phyloP scores from a whole-genome alignment of 139 green algal species.

The Klebsormidium nitens region DNA sequence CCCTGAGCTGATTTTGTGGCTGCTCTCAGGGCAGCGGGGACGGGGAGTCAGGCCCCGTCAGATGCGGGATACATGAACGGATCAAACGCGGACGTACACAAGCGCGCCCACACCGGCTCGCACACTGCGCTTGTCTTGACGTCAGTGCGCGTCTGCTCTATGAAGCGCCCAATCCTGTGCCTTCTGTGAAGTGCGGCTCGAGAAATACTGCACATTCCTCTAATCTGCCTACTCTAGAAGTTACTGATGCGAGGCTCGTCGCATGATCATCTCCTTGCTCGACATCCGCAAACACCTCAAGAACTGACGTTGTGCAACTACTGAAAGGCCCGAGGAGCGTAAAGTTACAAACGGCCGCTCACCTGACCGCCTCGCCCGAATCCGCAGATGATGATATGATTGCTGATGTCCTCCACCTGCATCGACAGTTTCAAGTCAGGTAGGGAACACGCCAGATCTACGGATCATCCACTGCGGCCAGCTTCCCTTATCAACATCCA shows the following conservation, averaged over 20 bases:
- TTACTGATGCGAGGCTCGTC: background rate
- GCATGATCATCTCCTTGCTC: background rate
- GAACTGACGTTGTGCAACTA: background rate
- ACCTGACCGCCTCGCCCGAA: constrained; percentile 61
- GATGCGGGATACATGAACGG: no score
- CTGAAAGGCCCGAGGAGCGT: no score
- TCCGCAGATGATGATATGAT: constrained; percentile 85
- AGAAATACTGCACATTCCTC: background rate
- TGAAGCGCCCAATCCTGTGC: background rate
- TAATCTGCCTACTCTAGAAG: background rate
- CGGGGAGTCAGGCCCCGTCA: background rate
- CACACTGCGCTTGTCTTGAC: no score
- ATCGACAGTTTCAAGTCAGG: background rate
- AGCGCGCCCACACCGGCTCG: no score
- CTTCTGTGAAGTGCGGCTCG: background rate
- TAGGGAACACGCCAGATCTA: background rate
- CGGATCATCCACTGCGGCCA: background rate
- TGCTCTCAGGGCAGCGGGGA: background rate
- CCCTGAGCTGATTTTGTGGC: background rate
- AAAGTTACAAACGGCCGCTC: no score
- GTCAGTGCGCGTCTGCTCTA: no score
- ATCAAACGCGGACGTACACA: no score
- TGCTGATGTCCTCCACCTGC: constrained; percentile 57
- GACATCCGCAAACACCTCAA: background rate
- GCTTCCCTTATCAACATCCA: background rate